phyloP scores from a whole-genome alignment of 2,329 filamentous ascomycete species.

The Septoria petroselini region DNA sequence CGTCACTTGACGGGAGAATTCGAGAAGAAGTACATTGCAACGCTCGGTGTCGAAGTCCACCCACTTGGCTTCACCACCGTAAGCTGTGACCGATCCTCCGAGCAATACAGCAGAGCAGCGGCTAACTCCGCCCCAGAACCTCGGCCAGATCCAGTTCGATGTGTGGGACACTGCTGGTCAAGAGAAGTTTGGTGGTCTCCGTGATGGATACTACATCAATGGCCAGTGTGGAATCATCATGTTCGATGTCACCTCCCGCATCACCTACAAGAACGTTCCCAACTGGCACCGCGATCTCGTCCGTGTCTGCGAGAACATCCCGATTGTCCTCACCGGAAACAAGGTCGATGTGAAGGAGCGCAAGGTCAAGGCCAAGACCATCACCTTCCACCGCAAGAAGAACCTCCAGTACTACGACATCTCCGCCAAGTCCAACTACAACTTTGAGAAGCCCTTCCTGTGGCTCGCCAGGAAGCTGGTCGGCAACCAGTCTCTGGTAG shows the following conservation, averaged over 20 bases:
- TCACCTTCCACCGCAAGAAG: conserved; percentile 99
- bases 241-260: conserved; percentile 99
- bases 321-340: conserved; percentile 97
- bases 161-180: conserved; percentile 99
- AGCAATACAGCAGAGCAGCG: conserved; percentile 10
- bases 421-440: conserved; percentile 99
- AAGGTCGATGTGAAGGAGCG: conserved; percentile 99
- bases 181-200: conserved; percentile 99
- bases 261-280: conserved; percentile 99
- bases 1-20: conserved; percentile 99
- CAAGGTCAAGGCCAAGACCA: conserved; percentile 99
- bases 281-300: conserved; percentile 99
- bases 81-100: conserved; percentile 49
- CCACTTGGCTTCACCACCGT: conserved; percentile 97
- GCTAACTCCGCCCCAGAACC: conserved; percentile 59
- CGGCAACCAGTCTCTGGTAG: conserved; percentile 80
- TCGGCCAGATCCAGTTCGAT: conserved; percentile 95
- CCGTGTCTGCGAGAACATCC: conserved; percentile 98
- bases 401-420: conserved; percentile 99
- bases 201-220: conserved; percentile 99
- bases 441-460: conserved; percentile 99
- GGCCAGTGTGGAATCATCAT: conserved; percentile 99
- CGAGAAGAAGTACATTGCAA: conserved; percentile 99
- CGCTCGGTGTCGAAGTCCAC: conserved; percentile 98
- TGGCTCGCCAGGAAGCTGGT: conserved; percentile 99